These are phyloP conservation scores for Bruguiera parviflora DNA, from an alignment of 345 rosid genomes.

Conservation along the genomic window DNA sequence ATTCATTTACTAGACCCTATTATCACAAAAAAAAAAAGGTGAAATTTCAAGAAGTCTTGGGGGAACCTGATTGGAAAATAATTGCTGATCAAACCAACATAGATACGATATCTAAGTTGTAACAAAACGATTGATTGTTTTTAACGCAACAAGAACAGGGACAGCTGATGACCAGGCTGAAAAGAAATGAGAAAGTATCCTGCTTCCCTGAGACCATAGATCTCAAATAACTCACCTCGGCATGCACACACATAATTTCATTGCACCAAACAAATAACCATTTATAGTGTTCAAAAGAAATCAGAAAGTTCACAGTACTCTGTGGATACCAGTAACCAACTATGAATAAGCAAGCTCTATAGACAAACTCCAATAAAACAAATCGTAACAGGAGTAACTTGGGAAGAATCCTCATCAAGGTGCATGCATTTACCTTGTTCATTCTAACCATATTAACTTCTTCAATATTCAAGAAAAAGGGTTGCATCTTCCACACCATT, in stretches of 20 bases:
- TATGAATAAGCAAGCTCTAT: neutral
- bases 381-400: neutral
- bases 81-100: neutral
- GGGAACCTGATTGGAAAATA: neutral
- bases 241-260: no score
- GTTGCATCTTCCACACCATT: constrained; percentile 21
- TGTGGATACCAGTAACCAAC: neutral
- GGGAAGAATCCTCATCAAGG: neutral
- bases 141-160: neutral
- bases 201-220: no score
- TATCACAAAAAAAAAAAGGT: no score
- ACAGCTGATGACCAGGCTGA: neutral
- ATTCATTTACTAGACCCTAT: no score
- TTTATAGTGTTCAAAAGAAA: neutral
- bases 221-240: no score
- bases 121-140: neutral
- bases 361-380: neutral
- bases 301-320: neutral
- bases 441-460: constrained; percentile 13
- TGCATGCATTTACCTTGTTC: constrained; percentile 28
- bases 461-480: constrained; percentile 27
- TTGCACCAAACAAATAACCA: neutral
- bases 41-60: no score
- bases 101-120: no score
- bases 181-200: neutral